These are phyloP conservation scores for Moelleriella libera DNA, from an alignment of 2,329 filamentous ascomycete species.

Conservation along the genomic window DNA sequence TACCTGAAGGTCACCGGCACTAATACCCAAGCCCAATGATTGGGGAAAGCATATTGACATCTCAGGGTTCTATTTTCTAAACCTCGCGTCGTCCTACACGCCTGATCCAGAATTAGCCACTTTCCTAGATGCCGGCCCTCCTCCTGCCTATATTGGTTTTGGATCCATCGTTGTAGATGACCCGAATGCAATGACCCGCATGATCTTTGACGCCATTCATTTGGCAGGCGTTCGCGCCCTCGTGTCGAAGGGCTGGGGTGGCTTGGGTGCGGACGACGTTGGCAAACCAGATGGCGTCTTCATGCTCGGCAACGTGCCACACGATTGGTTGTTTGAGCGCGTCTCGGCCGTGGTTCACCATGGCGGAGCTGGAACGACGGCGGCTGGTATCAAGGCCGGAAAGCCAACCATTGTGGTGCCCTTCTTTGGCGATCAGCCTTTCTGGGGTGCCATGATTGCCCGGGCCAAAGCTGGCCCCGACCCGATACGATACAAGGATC, in stretches of 20 bases:
- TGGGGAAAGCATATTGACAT: constrained; percentile 61
- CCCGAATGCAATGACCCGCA: constrained; percentile 52
- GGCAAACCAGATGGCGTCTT: constrained; percentile 63
- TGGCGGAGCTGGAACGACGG: constrained; percentile 77
- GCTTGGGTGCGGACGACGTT: constrained; percentile 57
- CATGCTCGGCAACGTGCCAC: constrained; percentile 74
- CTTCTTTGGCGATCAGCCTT: constrained; percentile 77
- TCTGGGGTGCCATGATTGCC: constrained; percentile 68
- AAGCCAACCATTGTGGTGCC: constrained; percentile 73
- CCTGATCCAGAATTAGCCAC: constrained; percentile 50
- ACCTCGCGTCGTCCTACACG: constrained; percentile 49
- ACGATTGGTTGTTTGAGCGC: constrained; percentile 77
- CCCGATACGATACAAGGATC: constrained; percentile 53
- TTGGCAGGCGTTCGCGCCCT: constrained; percentile 59
- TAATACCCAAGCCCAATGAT: constrained; percentile 68
- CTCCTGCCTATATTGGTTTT: constrained; percentile 72
- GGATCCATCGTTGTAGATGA: constrained; percentile 73
- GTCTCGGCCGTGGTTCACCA: constrained; percentile 79
- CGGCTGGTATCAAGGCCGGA: constrained; percentile 69
- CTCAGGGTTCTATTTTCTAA: constrained; percentile 64
- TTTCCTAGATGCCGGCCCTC: constrained; percentile 54
- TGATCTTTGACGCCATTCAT: constrained; percentile 58
- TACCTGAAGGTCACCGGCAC: constrained; percentile 42
- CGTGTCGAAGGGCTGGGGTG: constrained; percentile 81
- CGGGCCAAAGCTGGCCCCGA: constrained; percentile 57